Base-by-base conservation (phyloP, 2,329 filamentous ascomycete species). In the Botrytis elliptica region DNA sequence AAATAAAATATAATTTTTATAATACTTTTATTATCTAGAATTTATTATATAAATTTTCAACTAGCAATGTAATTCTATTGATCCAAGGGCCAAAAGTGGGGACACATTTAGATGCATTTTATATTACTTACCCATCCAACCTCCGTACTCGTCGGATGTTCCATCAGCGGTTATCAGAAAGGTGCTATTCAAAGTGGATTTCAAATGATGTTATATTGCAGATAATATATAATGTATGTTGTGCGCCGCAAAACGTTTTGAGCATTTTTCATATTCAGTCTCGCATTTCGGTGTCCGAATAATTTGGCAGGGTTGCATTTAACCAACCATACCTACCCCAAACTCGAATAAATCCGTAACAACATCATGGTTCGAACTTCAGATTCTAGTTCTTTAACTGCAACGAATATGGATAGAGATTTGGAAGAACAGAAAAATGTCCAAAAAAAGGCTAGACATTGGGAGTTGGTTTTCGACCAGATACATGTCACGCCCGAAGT, bases 401-500 rank as follows among this genome's bases (percentile, higher is more conserved):
- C 71, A 38, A 64, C 57, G 18, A 75, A 74, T 42, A 59, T 73
- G 42, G 72, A 74, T 36, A 68, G 64, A 49, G 77, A 76, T 73
- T 40, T 78, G 20, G 77, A 79, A 57, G 72, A 75, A 63, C 77
- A 76, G 67, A 75, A 74, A 62, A 38, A 42, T 18, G 64, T 33
- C 2, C 75, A 73, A 66, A 75, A 77, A 55, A 75, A 69, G 33
- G 75, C 76, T 36, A 63, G 75, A 25, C 78, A 82, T 77, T 86
- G 82, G 81, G 80, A 83, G 60, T 77, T 86, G 67, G 83, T 87
- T 29, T 74, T 81, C 29, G 83, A 86, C 74, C 85, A 86, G 74
- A 83, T 83, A 42, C 81, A 82, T 44, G 80, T 87, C 64, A 86
- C 84, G 0, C 81, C 82, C 63, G 82, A 85, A 70, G 82, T 87